Conservation (phyloP, 2,329 filamentous ascomycete genomes). For the Ceratocystis cacaofunesta region DNA sequence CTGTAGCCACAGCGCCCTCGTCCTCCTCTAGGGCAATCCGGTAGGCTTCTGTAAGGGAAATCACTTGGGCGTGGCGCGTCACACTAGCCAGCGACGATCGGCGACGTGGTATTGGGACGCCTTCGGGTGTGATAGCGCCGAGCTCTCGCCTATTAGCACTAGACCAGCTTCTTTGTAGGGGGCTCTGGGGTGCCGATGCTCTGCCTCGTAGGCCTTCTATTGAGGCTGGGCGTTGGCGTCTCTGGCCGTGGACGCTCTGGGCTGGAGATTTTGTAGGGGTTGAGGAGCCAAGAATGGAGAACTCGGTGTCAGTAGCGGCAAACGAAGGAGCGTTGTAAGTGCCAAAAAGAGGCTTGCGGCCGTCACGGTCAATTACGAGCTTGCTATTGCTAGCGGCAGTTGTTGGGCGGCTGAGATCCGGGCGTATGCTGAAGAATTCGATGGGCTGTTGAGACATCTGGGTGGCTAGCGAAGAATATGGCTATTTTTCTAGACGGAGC, state of each 20-base stretch:
- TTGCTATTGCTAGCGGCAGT: slow-evolving; percentile 19
- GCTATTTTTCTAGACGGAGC: not conserved
- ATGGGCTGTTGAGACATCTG: slow-evolving; percentile 14
- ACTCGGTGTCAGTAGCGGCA: slow-evolving; percentile 5
- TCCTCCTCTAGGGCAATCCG: slow-evolving; percentile 16
- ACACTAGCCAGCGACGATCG: slow-evolving; percentile 17
- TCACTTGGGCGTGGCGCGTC: slow-evolving; percentile 16
- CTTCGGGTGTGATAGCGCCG: slow-evolving; percentile 13
- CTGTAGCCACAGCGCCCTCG: slow-evolving; percentile 14
- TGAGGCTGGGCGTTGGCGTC: slow-evolving; percentile 18
- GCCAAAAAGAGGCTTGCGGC: slow-evolving; percentile 29
- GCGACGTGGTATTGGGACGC: slow-evolving; percentile 16
- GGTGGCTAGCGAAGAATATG: not conserved
- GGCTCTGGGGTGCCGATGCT: slow-evolving; percentile 8
- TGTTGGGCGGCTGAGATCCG: slow-evolving; percentile 16
- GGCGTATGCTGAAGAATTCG: slow-evolving; percentile 15
- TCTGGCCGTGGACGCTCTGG: slow-evolving; percentile 15
- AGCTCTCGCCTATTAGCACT: slow-evolving; percentile 14
- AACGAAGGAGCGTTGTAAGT: slow-evolving; percentile 19
- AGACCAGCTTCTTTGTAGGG: slow-evolving; percentile 14
- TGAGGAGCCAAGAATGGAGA: slow-evolving; percentile 18
- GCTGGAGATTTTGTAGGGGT: slow-evolving; percentile 8
- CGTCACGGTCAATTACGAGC: slow-evolving; percentile 28
- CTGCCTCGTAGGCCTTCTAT: slow-evolving; percentile 14
- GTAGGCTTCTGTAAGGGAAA: slow-evolving; percentile 16